These are phyloP conservation scores for Magnaporthiopsis incrustans DNA, from an alignment of 2,329 filamentous ascomycete genomes.

Conservation along the genomic window DNA sequence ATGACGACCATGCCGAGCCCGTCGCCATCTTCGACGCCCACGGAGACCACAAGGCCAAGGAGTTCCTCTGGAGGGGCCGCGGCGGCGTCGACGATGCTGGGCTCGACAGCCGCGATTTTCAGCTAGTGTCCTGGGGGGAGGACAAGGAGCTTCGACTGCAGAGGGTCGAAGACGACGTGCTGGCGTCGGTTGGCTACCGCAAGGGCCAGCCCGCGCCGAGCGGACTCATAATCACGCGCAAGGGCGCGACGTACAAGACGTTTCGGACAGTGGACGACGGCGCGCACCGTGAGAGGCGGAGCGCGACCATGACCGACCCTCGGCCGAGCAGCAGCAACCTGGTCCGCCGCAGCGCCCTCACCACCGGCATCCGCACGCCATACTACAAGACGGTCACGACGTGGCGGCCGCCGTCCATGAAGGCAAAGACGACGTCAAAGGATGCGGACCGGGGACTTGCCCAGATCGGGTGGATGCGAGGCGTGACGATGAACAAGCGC, in stretches of 20 bases:
- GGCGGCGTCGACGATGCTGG: slow-evolving; percentile 58
- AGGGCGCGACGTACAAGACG: slow-evolving; percentile 76
- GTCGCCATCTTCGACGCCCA: slow-evolving; percentile 52
- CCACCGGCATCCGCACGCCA: slow-evolving; percentile 32
- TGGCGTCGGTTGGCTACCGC: slow-evolving; percentile 63
- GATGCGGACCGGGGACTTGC: slow-evolving; percentile 39
- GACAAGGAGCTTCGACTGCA: slow-evolving; percentile 75
- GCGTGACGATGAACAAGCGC: slow-evolving; percentile 54
- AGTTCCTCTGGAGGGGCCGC: slow-evolving; percentile 72
- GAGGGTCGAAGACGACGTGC: slow-evolving; percentile 55
- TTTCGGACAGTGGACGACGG: slow-evolving; percentile 66
- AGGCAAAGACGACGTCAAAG: slow-evolving; percentile 38
- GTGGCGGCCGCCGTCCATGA: slow-evolving; percentile 54
- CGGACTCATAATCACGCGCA: slow-evolving; percentile 67
- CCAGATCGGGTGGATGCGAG: slow-evolving; percentile 63
- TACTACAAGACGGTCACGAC: slow-evolving; percentile 25
- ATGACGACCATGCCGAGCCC: slow-evolving; percentile 36
- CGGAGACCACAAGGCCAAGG: slow-evolving; percentile 66
- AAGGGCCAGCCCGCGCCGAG: slow-evolving; percentile 59
- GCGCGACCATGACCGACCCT: slow-evolving; percentile 54
- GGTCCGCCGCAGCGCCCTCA: slow-evolving; percentile 27
- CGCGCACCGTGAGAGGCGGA: slow-evolving; percentile 47
- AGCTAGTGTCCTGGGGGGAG: slow-evolving; percentile 86
- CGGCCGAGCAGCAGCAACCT: slow-evolving; percentile 36
- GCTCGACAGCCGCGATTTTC: slow-evolving; percentile 81